Base-by-base conservation (phyloP, 2,329 filamentous ascomycete species). In the Septoria petroselini region DNA sequence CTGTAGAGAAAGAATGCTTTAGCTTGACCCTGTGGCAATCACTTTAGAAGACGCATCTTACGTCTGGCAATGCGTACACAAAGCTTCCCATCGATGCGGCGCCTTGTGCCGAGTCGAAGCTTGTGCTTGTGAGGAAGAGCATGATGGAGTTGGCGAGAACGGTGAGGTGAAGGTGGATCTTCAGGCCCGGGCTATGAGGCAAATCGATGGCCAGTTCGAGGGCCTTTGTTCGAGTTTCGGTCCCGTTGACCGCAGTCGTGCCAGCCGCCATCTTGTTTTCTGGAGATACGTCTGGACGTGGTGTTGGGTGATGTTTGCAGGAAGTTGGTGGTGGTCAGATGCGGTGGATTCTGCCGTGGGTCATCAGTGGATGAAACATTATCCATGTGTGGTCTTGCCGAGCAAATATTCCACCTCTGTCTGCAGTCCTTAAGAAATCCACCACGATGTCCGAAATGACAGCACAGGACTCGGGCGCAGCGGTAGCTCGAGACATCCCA, bases 41-140 rank as follows among this genome's bases (percentile, higher is more conserved):
- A 29, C 31, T 23, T 7, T 23, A 18, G 19, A 14, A 38, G n/a
- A 18, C 11, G 12, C 3, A 18, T 45, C 75, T 62, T 73, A 95
- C 93, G 72, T 95, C 86, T 12, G 93, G 91, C 68, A 98, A 81
- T 2, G 91, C 88, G 67, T 95, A 97, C 38, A 97, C 88, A 65
- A 97, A 91, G 41, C 89, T 95, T 2, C 93, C 91, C 70, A 97
- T 78, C 1, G 70, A 59, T 2, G 71, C 41, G 79, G 73, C 33
- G 79, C 39, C 34, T 42, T 50, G 59, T 35, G 64, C 55, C 1
- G 68, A 62, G 15, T 74, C 78, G 1, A 73, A 63, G 2, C 73
- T 71, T 6, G 77, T 77, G 0, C 76, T 81, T 1, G 78, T 76
- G 37, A 84, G 68, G 64, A 83, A 82, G 8, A 83, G 70, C 35